Base-by-base conservation (phyloP, 2,329 filamentous ascomycete genomes). In the Tolypocladium cylindrosporum region DNA sequence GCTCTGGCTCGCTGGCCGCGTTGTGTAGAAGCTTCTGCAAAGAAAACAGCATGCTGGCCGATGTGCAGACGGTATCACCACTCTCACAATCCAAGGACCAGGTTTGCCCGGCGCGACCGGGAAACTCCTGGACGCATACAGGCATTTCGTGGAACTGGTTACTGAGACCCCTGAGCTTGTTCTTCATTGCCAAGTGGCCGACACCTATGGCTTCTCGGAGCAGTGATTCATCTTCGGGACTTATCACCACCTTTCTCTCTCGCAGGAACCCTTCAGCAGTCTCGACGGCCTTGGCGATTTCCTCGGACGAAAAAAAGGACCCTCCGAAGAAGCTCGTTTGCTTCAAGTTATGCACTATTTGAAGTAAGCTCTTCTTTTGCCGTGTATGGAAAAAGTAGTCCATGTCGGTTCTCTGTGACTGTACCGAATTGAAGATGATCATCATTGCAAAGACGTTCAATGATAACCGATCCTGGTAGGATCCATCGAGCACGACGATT, bases 341-440 rank as follows among this genome's bases (percentile, higher is more conserved):
- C 21, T 90, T 84, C 51, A 96, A 71, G 66, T 97, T 96, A 57
- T 80, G 81, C 5, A 96, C 87, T 2, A 96, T 75, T 56, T 83
- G 77, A 34, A 86, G 74, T 14, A 96, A 75, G 43, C 80, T 79
- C 61, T 85, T 87, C 37, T 82, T 76, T 64, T 92, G 92, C 14
- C 81, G 84, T 0, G 83, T 81, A 65, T 96, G 89, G 65, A 97
- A 97, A 62, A 97, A 87, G 68, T 96, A 97, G 68, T 97, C 92
- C 57, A 83, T 78, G 65, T 93, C 93, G 0, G 82, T 85, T 13
- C 92, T 79, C 67, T 97, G 90, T 6, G 91, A 96, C 31, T 92
- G 92, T 1, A 97, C 85, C 0, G 91, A 86, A 67, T 97, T 97
- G 63, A 90, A 87, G 2, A 89, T 86, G 53, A 97, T 83, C 67